A percentile compares a stretch with the other conserved stretches of the same genome.
Conservation (phyloP, 108 stramenopile genomes). For the Poteriospumella lacustris region DNA sequence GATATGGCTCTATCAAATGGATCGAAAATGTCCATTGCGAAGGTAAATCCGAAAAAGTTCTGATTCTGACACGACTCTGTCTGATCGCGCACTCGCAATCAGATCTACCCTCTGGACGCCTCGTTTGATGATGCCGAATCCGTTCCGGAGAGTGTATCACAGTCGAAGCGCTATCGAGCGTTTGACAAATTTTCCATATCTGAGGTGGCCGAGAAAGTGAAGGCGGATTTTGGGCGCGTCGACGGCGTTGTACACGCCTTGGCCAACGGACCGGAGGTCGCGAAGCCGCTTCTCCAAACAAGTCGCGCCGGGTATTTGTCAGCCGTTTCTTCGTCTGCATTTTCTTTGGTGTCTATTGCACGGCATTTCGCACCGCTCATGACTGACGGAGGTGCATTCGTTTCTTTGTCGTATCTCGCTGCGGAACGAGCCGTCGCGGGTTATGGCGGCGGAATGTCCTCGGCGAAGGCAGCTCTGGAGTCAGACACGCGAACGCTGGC, state of each 20-base stretch:
- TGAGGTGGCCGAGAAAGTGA: constrained; percentile 83
- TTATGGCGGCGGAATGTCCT: constrained; percentile 94
- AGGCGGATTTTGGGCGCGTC: constrained; percentile 85
- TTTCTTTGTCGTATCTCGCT: constrained; percentile 96
- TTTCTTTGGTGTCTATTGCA: constrained; percentile 84
- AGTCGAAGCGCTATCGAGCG: constrained; percentile 85
- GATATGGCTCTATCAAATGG: too few species aligned
- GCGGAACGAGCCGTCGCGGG: constrained; percentile 96
- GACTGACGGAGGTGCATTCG: constrained; percentile 77
- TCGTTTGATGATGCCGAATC: constrained; percentile 86
- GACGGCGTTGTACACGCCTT: constrained; percentile 95
- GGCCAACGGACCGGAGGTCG: constrained; percentile 96
- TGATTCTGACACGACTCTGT: not conserved
- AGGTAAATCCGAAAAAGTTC: constrained; percentile 33
- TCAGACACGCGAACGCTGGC: constrained; percentile 88
- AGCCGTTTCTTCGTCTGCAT: constrained; percentile 89
- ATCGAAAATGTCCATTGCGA: constrained; percentile 77
- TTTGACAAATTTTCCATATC: constrained; percentile 86
- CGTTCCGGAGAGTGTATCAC: constrained; percentile 84
- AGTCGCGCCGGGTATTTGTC: constrained; percentile 91
- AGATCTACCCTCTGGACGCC: constrained; percentile 93
- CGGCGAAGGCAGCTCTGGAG: constrained; percentile 85
- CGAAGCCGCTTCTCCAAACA: constrained; percentile 93
- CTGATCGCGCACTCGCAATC: not conserved
- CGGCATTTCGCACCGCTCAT: constrained; percentile 94